These are phyloP conservation scores for Tarenaya hassleriana DNA, from an alignment of 345 rosid genomes.

Conservation along the genomic window DNA sequence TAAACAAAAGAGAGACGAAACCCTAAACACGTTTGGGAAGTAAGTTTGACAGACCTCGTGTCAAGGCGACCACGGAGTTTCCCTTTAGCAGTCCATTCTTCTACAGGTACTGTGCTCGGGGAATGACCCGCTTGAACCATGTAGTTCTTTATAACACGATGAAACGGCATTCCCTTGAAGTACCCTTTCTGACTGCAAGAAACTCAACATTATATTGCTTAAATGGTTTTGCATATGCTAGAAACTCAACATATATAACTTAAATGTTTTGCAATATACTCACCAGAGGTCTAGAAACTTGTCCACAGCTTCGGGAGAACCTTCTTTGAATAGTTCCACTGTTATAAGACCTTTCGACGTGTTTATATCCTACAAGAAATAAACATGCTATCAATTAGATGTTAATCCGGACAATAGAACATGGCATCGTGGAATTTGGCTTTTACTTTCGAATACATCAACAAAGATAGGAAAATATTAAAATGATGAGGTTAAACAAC, in stretches of 20 bases:
- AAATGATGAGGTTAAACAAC: too few species aligned
- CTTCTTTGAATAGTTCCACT: conserved; percentile 67
- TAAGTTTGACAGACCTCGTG: conserved; percentile 40
- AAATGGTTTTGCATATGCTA: too few species aligned
- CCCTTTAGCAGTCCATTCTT: conserved; percentile 77
- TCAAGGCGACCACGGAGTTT: conserved; percentile 60
- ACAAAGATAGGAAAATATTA: too few species aligned
- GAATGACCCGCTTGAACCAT: conserved; percentile 82
- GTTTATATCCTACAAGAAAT: conserved; percentile 48
- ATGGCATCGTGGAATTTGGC: neutral
- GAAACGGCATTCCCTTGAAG: conserved; percentile 81
- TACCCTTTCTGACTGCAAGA: conserved; percentile 70
- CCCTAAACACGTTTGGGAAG: too few species aligned
- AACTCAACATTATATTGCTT: neutral
- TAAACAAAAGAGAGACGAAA: neutral
- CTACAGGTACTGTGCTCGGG: conserved; percentile 44
- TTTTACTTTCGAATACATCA: neutral
- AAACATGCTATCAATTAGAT: conserved; percentile 12
- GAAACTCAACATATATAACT: neutral
- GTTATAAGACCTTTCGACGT: conserved; percentile 69
- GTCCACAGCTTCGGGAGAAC: conserved; percentile 70
- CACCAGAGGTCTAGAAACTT: conserved; percentile 68
- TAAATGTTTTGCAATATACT: conserved; percentile 15
- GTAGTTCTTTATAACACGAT: conserved; percentile 73
- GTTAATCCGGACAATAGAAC: neutral